These are phyloP conservation scores for Chytriomyces hyalinus DNA, from an alignment of 192 early-diverging fungal species.

Conservation along the genomic window DNA sequence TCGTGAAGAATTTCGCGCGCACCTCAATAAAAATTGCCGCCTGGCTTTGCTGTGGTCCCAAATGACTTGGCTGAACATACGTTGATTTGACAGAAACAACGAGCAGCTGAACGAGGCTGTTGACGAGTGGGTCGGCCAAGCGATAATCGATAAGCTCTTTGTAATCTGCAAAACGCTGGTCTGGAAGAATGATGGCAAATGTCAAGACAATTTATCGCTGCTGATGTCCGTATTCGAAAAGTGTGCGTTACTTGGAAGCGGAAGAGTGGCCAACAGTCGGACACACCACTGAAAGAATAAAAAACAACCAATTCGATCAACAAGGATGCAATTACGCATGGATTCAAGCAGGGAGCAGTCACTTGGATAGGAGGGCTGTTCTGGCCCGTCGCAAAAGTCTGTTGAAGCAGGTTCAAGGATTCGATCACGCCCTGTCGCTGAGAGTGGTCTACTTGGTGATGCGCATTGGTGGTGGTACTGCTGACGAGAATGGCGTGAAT, in stretches of 20 bases:
- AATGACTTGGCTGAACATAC: neutral
- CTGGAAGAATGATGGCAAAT: neutral
- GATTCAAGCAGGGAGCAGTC: too few species aligned
- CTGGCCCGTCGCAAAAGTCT: too few species aligned
- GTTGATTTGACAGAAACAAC: constrained; percentile 7
- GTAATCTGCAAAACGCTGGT: constrained; percentile 6
- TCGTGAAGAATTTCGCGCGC: neutral
- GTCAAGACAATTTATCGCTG: neutral
- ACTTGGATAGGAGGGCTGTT: too few species aligned
- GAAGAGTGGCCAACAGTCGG: neutral
- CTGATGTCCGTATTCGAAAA: neutral
- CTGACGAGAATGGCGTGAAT: too few species aligned
- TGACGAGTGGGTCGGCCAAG: constrained; percentile 5
- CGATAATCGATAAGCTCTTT: constrained; percentile 20
- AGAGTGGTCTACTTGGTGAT: too few species aligned
- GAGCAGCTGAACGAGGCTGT: constrained; percentile 9
- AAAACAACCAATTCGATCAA: too few species aligned
- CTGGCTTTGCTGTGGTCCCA: neutral
- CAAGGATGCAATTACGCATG: too few species aligned
- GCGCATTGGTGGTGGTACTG: too few species aligned
- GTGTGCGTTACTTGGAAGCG: neutral
- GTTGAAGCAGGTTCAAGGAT: too few species aligned
- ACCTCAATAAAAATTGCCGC: neutral
- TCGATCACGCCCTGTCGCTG: too few species aligned
- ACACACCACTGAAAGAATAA: neutral